Evolutionary conservation across 2,329 filamentous ascomycete genomes (phyloP), one percentile per base, ranked within the genome.

Genomic region (Aspergillus sp.): DNA sequence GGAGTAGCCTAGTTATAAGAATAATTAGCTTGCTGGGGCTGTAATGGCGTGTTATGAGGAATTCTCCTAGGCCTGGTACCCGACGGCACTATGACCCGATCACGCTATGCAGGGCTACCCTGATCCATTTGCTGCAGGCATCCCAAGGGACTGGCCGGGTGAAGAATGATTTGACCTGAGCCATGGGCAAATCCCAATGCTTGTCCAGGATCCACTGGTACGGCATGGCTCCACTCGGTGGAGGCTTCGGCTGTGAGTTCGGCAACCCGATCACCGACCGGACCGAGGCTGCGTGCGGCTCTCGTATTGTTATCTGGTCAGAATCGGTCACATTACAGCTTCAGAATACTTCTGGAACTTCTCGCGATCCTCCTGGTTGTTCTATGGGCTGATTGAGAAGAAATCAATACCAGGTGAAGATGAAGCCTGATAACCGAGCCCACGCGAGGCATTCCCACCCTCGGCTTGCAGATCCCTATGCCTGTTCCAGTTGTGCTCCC

Each of bases 201-300:
- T 50, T 32, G 47, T 30, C n/a, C 5, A 11, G 47, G 25, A 25
- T 50, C 47, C 47, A 50, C 47, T 17, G 25, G 5, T 11, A 21
- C 19, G 32, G 10, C 41, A 44, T 21, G 41, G 41, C 15, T 17
- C 47, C 47, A 27, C 23, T 13, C 11, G 3, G 47, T 10, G 47
- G 47, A 27, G 47, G 8, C 47, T 19, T 50, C 47, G 47, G 47
- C 25, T 50, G 47, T 50, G 47, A 50, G 47, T 50, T 50, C 47
- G 47, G 27, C 47, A 50, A 50, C 44, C 44, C 44, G 44, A 30
- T 10, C 15, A 15, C 25, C 13, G 23, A 23, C 23, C 15, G 47
- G 25, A 30, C 47, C 47, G 47, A 50, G 47, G 47, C 47, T 50
- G 47, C 15, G 47, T 17, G 15, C 44, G 23, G 13, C 44, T 15